These are phyloP conservation scores for Pichia sp. DNA, from an alignment of 1,139 yeast genomes.

Conservation along the genomic window DNA sequence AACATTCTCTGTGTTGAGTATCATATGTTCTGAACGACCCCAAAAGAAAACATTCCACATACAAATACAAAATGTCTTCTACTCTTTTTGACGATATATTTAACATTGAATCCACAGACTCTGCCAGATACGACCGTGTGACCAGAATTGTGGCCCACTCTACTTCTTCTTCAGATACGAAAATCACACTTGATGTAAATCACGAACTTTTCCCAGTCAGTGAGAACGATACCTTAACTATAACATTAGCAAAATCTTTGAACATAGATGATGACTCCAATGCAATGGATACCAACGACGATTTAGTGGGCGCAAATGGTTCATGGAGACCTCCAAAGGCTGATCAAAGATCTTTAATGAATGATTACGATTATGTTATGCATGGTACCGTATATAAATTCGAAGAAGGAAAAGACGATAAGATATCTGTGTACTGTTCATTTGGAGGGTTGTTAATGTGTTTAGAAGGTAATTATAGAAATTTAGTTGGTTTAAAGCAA, in stretches of 20 bases:
- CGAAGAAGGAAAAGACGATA: conserved; percentile 68
- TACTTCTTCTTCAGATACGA: conserved; percentile 75
- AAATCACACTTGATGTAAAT: conserved; percentile 85
- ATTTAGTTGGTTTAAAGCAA: conserved; percentile 82
- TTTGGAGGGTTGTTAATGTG: conserved; percentile 95
- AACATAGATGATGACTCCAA: conserved; percentile 47
- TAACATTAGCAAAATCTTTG: conserved; percentile 77
- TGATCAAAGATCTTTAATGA: conserved; percentile 82
- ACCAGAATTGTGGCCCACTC: conserved; percentile 85
- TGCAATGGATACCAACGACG: conserved; percentile 28
- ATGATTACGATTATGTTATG: conserved; percentile 97
- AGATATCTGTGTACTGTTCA: conserved; percentile 83
- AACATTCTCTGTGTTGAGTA: no score
- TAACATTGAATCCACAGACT: conserved; percentile 76
- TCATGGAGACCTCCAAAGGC: conserved; percentile 92
- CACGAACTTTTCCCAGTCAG: conserved; percentile 86
- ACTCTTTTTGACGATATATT: conserved; percentile 93
- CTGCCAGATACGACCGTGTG: conserved; percentile 89
- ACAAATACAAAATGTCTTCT: conserved; percentile 49
- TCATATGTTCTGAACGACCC: no score
- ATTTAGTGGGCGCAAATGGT: conserved; percentile 48
- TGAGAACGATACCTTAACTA: conserved; percentile 74
- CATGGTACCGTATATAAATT: conserved; percentile 96
- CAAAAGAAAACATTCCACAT: neutral
- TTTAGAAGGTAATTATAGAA: conserved; percentile 91